Evolutionary conservation across 305 asterid genomes (phyloP).

Genomic region (Solanum aculeatissimum): DNA sequence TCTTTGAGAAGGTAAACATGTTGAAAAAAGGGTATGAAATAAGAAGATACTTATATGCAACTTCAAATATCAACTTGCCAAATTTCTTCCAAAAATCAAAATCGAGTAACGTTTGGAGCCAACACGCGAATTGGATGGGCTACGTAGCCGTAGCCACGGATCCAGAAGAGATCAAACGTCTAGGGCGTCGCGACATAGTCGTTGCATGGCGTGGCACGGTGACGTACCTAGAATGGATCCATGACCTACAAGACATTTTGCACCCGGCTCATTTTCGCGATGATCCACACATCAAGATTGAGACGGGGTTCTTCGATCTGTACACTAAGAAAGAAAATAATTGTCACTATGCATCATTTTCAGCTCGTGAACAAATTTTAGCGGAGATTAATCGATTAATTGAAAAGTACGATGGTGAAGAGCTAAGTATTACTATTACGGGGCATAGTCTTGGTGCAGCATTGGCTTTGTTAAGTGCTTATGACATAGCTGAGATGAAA

Average conservation of each 20-base stretch:
- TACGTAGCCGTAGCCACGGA: constrained; percentile 61
- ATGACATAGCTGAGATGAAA: constrained; percentile 54
- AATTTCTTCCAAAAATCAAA: constrained; percentile 53
- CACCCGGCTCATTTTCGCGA: constrained; percentile 62
- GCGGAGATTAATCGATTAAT: constrained; percentile 54
- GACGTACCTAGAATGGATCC: constrained; percentile 79
- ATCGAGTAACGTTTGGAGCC: constrained; percentile 49
- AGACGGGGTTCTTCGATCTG: constrained; percentile 65
- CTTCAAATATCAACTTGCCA: constrained; percentile 63
- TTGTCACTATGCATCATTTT: constrained; percentile 38
- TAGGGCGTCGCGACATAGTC: constrained; percentile 62
- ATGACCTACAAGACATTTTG: constrained; percentile 58
- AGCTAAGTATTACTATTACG: constrained; percentile 55
- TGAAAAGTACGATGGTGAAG: constrained; percentile 48
- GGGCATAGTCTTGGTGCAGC: constrained; percentile 83
- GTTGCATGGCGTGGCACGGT: constrained; percentile 79
- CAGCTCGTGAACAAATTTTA: constrained; percentile 63
- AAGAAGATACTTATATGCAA: constrained; percentile 47
- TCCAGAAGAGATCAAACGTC: constrained; percentile 39
- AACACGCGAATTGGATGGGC: constrained; percentile 81
- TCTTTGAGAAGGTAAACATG: constrained; percentile 46
- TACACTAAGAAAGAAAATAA: constrained; percentile 46
- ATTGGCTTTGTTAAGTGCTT: constrained; percentile 52
- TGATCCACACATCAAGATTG: constrained; percentile 57
- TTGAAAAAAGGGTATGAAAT: constrained; percentile 41